Percentiles rank a stretch among this genome's conserved stretches.
phyloP scores from a whole-genome alignment of 140 eudicot species.

The Senecio squalidus region DNA sequence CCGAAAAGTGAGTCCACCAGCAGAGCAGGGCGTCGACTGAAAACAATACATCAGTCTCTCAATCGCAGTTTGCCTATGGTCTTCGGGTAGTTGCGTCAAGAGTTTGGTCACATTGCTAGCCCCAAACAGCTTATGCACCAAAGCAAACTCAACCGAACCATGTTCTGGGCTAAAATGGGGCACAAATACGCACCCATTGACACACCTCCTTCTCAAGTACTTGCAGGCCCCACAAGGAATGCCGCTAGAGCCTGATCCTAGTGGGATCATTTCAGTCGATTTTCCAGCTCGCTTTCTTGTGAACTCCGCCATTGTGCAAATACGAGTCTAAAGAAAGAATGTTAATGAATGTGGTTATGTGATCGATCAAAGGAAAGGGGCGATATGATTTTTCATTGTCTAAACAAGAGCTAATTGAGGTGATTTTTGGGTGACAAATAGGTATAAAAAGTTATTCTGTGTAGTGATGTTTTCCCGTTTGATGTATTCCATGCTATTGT shows the following conservation, averaged over 20 bases:
- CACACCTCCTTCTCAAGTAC: slow-evolving; percentile 70
- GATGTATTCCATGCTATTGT: no score
- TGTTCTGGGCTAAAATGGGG: slow-evolving; percentile 76
- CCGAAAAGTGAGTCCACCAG: no score
- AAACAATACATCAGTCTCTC: slow-evolving; percentile 51
- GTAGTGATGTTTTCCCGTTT: no score
- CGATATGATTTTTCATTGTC: no score
- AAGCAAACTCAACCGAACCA: slow-evolving; percentile 75
- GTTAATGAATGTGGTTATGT: no score
- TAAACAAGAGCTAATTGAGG: no score
- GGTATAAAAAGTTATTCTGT: neutral
- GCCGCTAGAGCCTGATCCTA: neutral
- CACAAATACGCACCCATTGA: slow-evolving; percentile 66
- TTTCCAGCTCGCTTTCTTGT: slow-evolving; percentile 29
- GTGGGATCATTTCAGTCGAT: neutral
- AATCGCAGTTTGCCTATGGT: slow-evolving; percentile 50
- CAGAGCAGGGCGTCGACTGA: no score
- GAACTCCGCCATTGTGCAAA: no score
- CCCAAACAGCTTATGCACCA: slow-evolving; percentile 82
- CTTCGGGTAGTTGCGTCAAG: slow-evolving; percentile 50
- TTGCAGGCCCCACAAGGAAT: slow-evolving; percentile 89
- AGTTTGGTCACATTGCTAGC: slow-evolving; percentile 85
- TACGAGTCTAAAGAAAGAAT: no score
- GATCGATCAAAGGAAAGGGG: no score
- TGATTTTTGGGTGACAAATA: neutral